Percentiles rank a stretch among this genome's conserved stretches.
Conservation (phyloP, 257 asterid genomes). For the Solanum appendiculatum region DNA sequence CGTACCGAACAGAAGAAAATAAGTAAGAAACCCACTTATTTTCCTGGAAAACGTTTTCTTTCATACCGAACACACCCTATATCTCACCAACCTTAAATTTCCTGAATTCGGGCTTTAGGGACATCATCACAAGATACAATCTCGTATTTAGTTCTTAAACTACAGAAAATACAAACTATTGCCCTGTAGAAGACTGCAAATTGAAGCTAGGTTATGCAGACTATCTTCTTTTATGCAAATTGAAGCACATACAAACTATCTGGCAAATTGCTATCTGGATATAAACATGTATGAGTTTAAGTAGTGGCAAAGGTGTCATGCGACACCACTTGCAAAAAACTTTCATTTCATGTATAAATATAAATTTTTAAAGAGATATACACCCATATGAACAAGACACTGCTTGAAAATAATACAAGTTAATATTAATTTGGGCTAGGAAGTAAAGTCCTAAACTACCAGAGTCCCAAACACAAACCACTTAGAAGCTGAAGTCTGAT, state of each 20-base stretch:
- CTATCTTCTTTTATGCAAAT: too few relatives aligned
- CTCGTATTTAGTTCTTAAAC: not conserved
- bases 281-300: not conserved
- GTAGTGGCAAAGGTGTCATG: not conserved
- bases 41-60: not conserved
- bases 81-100: not conserved
- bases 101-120: not conserved
- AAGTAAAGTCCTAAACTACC: not conserved
- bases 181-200: not conserved
- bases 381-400: not conserved
- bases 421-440: not conserved
- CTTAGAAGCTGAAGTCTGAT: not conserved
- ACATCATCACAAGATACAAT: not conserved
- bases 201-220: not conserved
- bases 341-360: not conserved
- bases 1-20: not conserved
- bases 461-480: not conserved
- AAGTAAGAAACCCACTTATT: not conserved
- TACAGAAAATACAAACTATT: not conserved
- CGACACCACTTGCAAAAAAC: not conserved
- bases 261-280: not conserved
- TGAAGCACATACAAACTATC: too few relatives aligned
- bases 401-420: not conserved
- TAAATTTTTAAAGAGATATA: not conserved
- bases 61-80: not conserved